These are phyloP conservation scores for Globisporangium irregulare DNA, from an alignment of 352 stramenopile species.

Conservation along the genomic window DNA sequence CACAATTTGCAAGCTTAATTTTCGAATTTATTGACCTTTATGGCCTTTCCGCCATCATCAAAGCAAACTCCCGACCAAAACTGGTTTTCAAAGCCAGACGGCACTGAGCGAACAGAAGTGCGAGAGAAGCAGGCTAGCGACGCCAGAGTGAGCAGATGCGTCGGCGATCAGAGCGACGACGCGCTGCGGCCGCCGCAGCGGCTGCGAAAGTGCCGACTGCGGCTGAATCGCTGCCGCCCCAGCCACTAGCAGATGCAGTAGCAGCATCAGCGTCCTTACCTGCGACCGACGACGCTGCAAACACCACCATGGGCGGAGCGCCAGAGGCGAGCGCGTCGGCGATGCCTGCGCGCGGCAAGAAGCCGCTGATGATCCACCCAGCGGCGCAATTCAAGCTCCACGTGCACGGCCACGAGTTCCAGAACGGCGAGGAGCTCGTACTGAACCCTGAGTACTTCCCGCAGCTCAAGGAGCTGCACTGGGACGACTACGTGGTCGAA, in stretches of 20 bases:
- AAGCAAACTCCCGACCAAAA: not conserved
- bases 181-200: constrained; percentile 35
- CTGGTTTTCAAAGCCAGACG: constrained; percentile 2
- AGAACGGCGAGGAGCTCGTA: constrained; percentile 75
- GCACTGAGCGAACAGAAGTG: constrained; percentile 21
- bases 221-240: not conserved
- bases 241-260: constrained; percentile 11
- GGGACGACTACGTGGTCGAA: constrained; percentile 79
- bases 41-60: constrained; percentile 3
- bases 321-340: not conserved
- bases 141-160: constrained; percentile 26
- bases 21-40: not conserved
- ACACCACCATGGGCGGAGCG: not conserved
- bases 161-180: constrained; percentile 46
- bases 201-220: constrained; percentile 16
- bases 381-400: constrained; percentile 74
- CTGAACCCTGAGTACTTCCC: constrained; percentile 81
- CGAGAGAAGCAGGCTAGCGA: constrained; percentile 23
- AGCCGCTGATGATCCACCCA: constrained; percentile 45
- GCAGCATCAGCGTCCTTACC: not conserved
- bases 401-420: constrained; percentile 82
- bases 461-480: constrained; percentile 61
- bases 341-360: constrained; percentile 22
- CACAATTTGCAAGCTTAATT: not conserved
- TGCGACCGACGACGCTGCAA: not conserved